A percentile compares a stretch with the other conserved stretches of the same genome.
phyloP scores from a whole-genome alignment of 179 eudicot species.

The Actinidia arguta region DNA sequence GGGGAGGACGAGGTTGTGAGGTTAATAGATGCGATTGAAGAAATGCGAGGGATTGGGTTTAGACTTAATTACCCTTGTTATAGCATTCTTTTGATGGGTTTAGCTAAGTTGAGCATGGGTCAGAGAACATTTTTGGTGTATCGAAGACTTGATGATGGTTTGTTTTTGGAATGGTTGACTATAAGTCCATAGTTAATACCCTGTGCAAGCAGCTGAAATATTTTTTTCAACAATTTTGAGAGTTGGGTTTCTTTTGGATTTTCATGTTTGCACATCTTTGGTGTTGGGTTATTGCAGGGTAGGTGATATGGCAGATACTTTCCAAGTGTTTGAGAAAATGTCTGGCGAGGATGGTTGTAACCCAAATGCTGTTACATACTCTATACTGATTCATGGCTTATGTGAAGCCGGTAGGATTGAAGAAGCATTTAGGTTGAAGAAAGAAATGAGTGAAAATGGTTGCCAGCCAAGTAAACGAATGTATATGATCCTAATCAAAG shows the following conservation, averaged over 20 bases:
- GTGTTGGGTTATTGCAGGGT: constrained; percentile 36
- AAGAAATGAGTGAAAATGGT: constrained; percentile 34
- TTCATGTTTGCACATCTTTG: constrained; percentile 32
- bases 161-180: constrained; percentile 27
- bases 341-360: constrained; percentile 26
- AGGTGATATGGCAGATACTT: constrained; percentile 32
- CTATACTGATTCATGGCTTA: constrained; percentile 31
- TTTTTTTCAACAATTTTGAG: constrained; percentile 26
- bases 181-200: constrained; percentile 30
- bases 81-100: constrained; percentile 37
- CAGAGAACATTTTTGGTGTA: constrained; percentile 27
- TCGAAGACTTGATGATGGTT: constrained; percentile 29
- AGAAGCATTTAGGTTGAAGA: constrained; percentile 29
- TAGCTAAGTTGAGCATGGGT: constrained; percentile 39
- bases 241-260: constrained; percentile 33
- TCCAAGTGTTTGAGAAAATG: constrained; percentile 39
- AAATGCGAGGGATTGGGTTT: constrained; percentile 32
- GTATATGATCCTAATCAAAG: constrained; percentile 37
- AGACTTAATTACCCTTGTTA: constrained; percentile 37
- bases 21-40: constrained; percentile 29
- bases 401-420: constrained; percentile 32
- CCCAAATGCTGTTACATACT: constrained; percentile 34
- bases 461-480: constrained; percentile 29
- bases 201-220: constrained; percentile 32
- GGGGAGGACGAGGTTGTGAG: constrained; percentile 18